Evolutionary conservation across 2,329 filamentous ascomycete genomes (phyloP).

Genomic region (Colletotrichum musae): DNA sequence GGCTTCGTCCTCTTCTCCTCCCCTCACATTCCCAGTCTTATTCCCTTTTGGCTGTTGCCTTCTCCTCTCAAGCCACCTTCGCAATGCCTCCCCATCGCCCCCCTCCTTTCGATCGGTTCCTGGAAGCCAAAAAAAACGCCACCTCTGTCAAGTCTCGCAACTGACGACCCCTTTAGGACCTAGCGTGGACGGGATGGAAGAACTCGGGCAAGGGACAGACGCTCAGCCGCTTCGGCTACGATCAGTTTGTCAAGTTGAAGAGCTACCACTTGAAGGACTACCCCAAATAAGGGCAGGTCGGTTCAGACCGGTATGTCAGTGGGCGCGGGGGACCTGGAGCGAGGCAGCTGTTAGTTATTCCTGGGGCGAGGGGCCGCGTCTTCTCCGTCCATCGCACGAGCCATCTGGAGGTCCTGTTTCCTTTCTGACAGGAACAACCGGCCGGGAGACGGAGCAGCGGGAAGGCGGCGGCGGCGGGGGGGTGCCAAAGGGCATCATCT

Average conservation of each 20-base stretch:
- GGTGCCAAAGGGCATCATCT: neutral
- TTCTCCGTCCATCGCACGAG: neutral
- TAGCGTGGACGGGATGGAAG: conserved; percentile 99
- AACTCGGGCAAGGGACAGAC: conserved; percentile 95
- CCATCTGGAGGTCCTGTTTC: neutral
- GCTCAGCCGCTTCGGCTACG: conserved; percentile 90
- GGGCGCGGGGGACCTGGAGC: too few relatives aligned
- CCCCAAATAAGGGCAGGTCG: conserved; percentile 64
- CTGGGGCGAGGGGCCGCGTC: too few relatives aligned
- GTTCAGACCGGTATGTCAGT: too few relatives aligned
- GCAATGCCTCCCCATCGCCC: conserved; percentile 28
- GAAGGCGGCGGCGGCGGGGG: neutral
- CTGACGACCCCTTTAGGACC: conserved; percentile 69
- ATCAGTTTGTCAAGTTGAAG: conserved; percentile 97
- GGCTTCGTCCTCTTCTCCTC: neutral
- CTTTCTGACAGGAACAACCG: conserved; percentile 16
- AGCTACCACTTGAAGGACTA: conserved; percentile 93
- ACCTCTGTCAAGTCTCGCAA: neutral
- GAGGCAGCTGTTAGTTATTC: too few relatives aligned
- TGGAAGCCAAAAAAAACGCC: too few relatives aligned
- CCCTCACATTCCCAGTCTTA: neutral
- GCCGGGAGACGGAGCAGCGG: neutral
- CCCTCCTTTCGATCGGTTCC: too few relatives aligned
- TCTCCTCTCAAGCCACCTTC: conserved; percentile 43
- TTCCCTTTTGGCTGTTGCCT: conserved; percentile 17